phyloP scores from a whole-genome alignment of 768 basidiomycete species.

The Mycena haematopus region DNA sequence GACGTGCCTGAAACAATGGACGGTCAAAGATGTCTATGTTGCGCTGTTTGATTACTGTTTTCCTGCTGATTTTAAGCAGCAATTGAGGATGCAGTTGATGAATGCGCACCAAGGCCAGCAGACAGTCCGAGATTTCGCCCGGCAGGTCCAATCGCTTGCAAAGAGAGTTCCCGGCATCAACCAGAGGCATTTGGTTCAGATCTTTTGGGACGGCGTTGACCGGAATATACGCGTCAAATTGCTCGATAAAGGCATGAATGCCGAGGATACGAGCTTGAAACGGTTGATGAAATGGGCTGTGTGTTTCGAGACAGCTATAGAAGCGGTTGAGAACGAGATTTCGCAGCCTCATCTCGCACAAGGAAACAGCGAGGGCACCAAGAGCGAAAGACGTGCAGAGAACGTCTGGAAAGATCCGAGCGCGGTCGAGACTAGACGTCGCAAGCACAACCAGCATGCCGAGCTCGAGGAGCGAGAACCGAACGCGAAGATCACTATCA shows the following conservation, averaged over 20 bases:
- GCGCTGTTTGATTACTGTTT: constrained; percentile 6
- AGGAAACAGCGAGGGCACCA: too few species aligned
- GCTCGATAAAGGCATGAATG: constrained; percentile 1
- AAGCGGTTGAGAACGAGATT: neutral
- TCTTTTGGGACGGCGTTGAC: constrained; percentile 4
- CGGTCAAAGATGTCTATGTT: neutral
- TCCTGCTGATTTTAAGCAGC: constrained; percentile 2
- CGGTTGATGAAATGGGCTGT: neutral
- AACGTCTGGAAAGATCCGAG: too few species aligned
- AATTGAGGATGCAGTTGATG: neutral
- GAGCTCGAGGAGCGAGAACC: too few species aligned
- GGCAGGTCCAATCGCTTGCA: neutral
- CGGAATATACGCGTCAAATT: neutral
- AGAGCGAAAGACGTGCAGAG: too few species aligned
- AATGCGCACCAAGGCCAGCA: constrained; percentile 1
- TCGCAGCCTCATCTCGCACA: too few species aligned
- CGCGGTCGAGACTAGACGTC: too few species aligned
- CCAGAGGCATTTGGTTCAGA: constrained; percentile 6
- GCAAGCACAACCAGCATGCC: too few species aligned
- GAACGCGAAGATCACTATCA: too few species aligned
- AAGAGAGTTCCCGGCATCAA: neutral
- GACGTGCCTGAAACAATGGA: neutral
- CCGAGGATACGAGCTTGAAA: neutral
- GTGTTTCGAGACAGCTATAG: neutral
- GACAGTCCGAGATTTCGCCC: neutral